Percentiles rank a stretch among this genome's conserved stretches.
These are phyloP conservation scores for Metschnikowia corniflorae DNA, from an alignment of 805 yeast genomes.

Conservation along the genomic window DNA sequence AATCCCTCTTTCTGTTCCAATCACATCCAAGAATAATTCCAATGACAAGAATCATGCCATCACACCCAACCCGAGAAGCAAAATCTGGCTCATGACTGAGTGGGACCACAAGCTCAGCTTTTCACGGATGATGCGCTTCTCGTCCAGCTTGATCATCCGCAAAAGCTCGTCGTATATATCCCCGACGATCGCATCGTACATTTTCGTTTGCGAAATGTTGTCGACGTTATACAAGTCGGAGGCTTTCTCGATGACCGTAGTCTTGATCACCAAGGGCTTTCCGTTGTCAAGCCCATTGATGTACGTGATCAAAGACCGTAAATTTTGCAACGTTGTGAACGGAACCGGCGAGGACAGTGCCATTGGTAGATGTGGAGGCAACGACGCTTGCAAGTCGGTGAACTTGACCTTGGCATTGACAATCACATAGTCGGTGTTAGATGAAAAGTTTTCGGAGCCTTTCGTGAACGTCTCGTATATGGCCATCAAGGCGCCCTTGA, in stretches of 20 bases:
- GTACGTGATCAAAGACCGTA: conserved; percentile 58
- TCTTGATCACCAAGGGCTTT: conserved; percentile 34
- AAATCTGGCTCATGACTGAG: conserved; percentile 54
- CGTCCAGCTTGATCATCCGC: conserved; percentile 53
- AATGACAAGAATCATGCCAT: conserved; percentile 35
- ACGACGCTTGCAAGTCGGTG: conserved; percentile 55
- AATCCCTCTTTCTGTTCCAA: too few species aligned
- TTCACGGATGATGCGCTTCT: conserved; percentile 40
- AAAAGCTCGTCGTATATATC: conserved; percentile 57
- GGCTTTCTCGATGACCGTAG: conserved; percentile 39
- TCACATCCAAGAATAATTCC: not conserved
- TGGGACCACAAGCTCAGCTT: conserved; percentile 57
- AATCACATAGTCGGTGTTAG: conserved; percentile 49
- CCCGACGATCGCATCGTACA: conserved; percentile 50
- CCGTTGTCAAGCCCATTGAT: conserved; percentile 41
- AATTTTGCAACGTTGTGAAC: conserved; percentile 54
- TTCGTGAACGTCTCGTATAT: conserved; percentile 37
- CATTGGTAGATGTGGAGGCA: conserved; percentile 48
- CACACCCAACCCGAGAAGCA: conserved; percentile 58
- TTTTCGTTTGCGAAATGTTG: conserved; percentile 40
- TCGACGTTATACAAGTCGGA: conserved; percentile 36
- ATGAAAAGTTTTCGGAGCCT: conserved; percentile 5
- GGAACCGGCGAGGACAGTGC: conserved; percentile 50
- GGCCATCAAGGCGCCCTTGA: conserved; percentile 40
- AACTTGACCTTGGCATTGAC: conserved; percentile 65